Evolutionary conservation across 23 red algal genomes (phyloP).

Genomic region (Gracilaria vermiculophylla): DNA sequence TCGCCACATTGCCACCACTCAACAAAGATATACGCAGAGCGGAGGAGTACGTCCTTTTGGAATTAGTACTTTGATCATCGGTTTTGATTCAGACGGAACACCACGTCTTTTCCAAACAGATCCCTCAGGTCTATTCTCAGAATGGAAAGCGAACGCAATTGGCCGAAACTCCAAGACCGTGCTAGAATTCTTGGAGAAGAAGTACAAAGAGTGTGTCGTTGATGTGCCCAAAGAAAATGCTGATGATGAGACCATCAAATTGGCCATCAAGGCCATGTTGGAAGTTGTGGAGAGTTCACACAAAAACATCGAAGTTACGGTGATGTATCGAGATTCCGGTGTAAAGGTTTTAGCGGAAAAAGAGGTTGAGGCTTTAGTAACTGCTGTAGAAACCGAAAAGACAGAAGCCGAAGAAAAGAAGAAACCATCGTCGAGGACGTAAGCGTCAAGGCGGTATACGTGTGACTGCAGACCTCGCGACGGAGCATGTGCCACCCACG

Average conservation of each 20-base stretch:
- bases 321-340: slow-evolving; percentile 66
- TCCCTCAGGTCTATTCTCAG: slow-evolving; percentile 92
- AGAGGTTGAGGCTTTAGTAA: slow-evolving; percentile 75
- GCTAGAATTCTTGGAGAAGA: slow-evolving; percentile 96
- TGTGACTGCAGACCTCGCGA: neutral
- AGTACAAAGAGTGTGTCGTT: slow-evolving; percentile 71
- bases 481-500: neutral
- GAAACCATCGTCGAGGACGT: slow-evolving; percentile 28
- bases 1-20: slow-evolving; percentile 86
- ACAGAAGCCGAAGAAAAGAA: slow-evolving; percentile 87
- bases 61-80: slow-evolving; percentile 89
- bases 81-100: slow-evolving; percentile 95
- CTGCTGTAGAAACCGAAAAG: slow-evolving; percentile 88
- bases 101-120: slow-evolving; percentile 95
- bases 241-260: slow-evolving; percentile 76
- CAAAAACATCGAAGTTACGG: slow-evolving; percentile 95
- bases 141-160: slow-evolving; percentile 98
- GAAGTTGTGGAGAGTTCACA: slow-evolving; percentile 94
- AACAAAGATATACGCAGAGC: slow-evolving; percentile 97
- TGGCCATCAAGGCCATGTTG: slow-evolving; percentile 87
- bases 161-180: slow-evolving; percentile 96
- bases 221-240: slow-evolving; percentile 52
- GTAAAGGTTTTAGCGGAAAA: slow-evolving; percentile 68
- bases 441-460: neutral
- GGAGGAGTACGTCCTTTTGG: slow-evolving; percentile 98